Percentiles rank a stretch among this genome's conserved stretches.
These are phyloP conservation scores for Rhizopogon salebrosus DNA, from an alignment of 768 basidiomycete genomes.

Conservation along the genomic window DNA sequence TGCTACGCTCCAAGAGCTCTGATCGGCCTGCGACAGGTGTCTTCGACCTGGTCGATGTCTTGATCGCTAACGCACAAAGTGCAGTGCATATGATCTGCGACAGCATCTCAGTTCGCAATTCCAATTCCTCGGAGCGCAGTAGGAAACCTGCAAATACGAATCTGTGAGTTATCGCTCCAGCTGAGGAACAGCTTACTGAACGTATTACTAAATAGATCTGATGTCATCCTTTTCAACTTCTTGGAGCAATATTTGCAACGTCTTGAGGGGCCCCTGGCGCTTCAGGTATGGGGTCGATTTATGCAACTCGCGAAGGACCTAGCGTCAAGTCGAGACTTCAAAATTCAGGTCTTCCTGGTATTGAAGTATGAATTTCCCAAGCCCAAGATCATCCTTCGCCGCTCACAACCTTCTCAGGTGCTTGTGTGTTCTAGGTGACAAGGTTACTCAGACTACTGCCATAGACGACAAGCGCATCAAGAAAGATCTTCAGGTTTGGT, in stretches of 20 bases:
- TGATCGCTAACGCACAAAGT: slow-evolving; percentile 80
- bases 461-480: slow-evolving; percentile 85
- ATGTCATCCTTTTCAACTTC: slow-evolving; percentile 74
- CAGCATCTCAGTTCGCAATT: slow-evolving; percentile 60
- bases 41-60: slow-evolving; percentile 79
- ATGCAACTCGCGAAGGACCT: slow-evolving; percentile 78
- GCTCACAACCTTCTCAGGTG: slow-evolving; percentile 44
- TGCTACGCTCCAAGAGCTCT: slow-evolving; percentile 40
- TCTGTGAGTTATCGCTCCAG: slow-evolving; percentile 42
- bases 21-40: slow-evolving; percentile 42
- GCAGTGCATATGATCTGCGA: slow-evolving; percentile 89
- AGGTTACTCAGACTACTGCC: slow-evolving; percentile 83
- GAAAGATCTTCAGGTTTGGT: slow-evolving; percentile 77
- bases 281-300: slow-evolving; percentile 87
- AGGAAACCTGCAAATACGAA: slow-evolving; percentile 62
- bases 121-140: slow-evolving; percentile 49
- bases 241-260: slow-evolving; percentile 80
- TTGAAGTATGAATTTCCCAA: slow-evolving; percentile 51
- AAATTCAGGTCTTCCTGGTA: slow-evolving; percentile 62
- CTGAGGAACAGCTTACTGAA: background rate
- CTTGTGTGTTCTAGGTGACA: slow-evolving; percentile 72
- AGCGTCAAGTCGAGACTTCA: slow-evolving; percentile 61
- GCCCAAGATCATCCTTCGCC: background rate
- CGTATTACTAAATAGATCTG: slow-evolving; percentile 44
- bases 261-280: slow-evolving; percentile 85